Base-by-base conservation (phyloP, 1,284 basidiomycete species). In the Cystobasidium pallidum region DNA sequence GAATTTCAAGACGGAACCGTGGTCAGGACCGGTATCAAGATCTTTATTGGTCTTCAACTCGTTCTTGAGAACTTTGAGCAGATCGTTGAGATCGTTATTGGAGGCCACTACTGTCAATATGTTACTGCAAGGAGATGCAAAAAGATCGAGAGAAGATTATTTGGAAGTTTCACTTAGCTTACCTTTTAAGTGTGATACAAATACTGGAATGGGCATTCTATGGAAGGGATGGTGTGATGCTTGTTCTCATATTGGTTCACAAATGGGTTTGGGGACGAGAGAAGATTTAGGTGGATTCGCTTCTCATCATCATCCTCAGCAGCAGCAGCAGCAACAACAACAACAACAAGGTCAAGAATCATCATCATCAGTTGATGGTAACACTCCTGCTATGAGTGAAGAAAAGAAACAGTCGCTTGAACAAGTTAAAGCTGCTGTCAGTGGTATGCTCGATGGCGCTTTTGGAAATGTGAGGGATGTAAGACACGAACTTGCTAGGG, bases 21-120 rank as follows among this genome's bases (percentile, higher is more conserved):
- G 94, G 94, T 90, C 89, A 34, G 95, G 95, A 30, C 95, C 95
- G 54, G 83, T 99, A 67, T 97, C 94, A 76, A 88, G 95, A 67
- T 96, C 99, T 82, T 84, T 99, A 75, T 85, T 99, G 62, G 94
- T 96, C 65, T 99, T 99, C 87, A 99, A 98, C 84, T 94, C 93
- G 57, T 99, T 99, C 81, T 88, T 95, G 77, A 89, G 91, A 73
- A 89, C 91, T 43, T 85, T 98, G 74, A 90, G 91, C 68, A 89
- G 94, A 75, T 90, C 93, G 30, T 85, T 99, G 77, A 88, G 96
- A 72, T 91, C 90, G 70, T 84, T 99, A 75, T 84, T 96, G 70
- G 96, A 99, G 82, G 90, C 94, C 76, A 89, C 92, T 65, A 89
- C 91, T 74, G 83, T 95, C 76, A 94, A 95, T 82, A 89, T 98